Conservation (phyloP, 306 rosid genomes). For the Inga leiocalycina region DNA sequence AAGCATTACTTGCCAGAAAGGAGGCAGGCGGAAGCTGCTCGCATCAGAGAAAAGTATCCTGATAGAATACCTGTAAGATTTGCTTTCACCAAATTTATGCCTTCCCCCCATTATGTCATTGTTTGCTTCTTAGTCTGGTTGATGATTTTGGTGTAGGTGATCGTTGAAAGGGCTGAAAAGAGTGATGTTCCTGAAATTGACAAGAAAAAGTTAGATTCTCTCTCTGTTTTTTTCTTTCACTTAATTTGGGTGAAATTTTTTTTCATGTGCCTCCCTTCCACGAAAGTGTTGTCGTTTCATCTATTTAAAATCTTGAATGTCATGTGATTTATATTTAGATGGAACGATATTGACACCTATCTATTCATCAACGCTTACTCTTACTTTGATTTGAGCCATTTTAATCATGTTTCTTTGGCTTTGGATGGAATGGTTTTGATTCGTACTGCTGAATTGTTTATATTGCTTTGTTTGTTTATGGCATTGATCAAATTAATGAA, state of each 20-base stretch:
- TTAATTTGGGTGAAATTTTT: neutral
- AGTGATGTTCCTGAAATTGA: constrained; percentile 89
- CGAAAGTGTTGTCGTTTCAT: neutral
- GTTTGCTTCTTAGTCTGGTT: constrained; percentile 28
- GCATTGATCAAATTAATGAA: neutral
- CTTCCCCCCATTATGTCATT: neutral
- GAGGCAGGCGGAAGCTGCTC: constrained; percentile 93
- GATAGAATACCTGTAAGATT: constrained; percentile 81
- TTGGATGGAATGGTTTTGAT: constrained; percentile 3
- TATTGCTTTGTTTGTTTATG: neutral
- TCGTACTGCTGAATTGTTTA: neutral
- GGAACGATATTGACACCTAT: neutral
- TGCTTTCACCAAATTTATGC: neutral
- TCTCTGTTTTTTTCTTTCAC: neutral
- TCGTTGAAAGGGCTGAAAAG: constrained; percentile 87
- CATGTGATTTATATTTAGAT: neutral
- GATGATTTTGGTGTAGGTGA: constrained; percentile 51
- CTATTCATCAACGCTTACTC: neutral
- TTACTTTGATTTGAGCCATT: constrained; percentile 8
- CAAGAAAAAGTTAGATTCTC: constrained; percentile 75
- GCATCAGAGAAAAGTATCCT: constrained; percentile 87
- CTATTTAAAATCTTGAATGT: constrained; percentile 20
- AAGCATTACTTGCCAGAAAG: constrained; percentile 54
- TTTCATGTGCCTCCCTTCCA: neutral
- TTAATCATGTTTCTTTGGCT: neutral